These are phyloP conservation scores for Scutellaria minor DNA, from an alignment of 257 asterid species.

Conservation along the genomic window DNA sequence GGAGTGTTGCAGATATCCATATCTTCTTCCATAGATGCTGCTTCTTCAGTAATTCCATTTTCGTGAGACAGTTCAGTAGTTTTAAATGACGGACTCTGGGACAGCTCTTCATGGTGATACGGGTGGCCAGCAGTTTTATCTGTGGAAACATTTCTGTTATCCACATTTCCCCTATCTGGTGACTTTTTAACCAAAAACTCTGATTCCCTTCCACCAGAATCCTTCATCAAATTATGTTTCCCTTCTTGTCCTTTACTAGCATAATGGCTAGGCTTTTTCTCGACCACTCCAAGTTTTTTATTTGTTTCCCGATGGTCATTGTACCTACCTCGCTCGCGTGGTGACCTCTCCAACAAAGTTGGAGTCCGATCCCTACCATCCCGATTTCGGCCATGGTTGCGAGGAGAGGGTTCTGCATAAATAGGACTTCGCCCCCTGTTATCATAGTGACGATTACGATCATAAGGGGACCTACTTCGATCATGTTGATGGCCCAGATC, in stretches of 20 bases:
- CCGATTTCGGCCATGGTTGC: constrained; percentile 63
- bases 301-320: constrained; percentile 49
- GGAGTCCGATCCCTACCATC: constrained; percentile 73
- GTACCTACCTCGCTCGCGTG: constrained; percentile 61
- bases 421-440: constrained; percentile 73
- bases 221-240: constrained; percentile 58
- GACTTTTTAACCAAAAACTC: constrained; percentile 52
- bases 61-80: constrained; percentile 56
- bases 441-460: constrained; percentile 67
- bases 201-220: constrained; percentile 53
- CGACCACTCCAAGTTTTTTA: constrained; percentile 58
- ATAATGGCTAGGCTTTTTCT: constrained; percentile 54
- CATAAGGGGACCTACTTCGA: constrained; percentile 81
- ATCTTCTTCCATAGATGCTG: constrained; percentile 95
- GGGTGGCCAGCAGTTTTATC: constrained; percentile 43
- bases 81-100: constrained; percentile 47
- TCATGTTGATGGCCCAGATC: constrained; percentile 53
- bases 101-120: constrained; percentile 42
- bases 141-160: constrained; percentile 43
- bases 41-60: constrained; percentile 67
- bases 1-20: constrained; percentile 99
- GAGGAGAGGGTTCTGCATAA: constrained; percentile 68
- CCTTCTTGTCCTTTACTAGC: constrained; percentile 69
- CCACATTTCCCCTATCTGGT: constrained; percentile 52
- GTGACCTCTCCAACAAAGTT: constrained; percentile 64